Evolutionary conservation across 106 monocot genomes (phyloP).

Genomic region (Narthecium ossifragum): DNA sequence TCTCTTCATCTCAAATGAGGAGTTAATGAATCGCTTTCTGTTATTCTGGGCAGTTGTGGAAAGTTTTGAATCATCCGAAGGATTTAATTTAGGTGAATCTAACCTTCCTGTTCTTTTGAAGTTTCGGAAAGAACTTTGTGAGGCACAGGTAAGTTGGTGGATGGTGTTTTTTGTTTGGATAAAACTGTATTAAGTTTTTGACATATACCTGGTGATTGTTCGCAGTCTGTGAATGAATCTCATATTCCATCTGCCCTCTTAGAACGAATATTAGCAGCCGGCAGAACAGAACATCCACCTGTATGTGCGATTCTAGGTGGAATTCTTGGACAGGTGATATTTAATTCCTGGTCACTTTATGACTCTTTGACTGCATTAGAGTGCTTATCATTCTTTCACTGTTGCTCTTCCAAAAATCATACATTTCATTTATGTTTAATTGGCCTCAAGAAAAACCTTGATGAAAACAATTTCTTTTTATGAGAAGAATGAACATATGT

Average conservation of each 20-base stretch:
- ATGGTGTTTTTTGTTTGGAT: constrained; percentile 3
- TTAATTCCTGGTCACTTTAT: too few species aligned
- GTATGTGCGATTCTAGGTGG: constrained; percentile 90
- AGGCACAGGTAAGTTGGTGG: constrained; percentile 47
- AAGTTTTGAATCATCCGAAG: constrained; percentile 48
- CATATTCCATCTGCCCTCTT: constrained; percentile 44
- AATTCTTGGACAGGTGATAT: constrained; percentile 83
- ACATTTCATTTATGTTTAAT: too few species aligned
- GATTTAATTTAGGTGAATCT: constrained; percentile 41
- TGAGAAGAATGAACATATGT: too few species aligned
- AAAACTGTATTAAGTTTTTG: too few species aligned
- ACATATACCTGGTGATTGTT: constrained; percentile 5
- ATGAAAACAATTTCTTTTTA: too few species aligned
- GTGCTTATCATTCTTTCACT: too few species aligned
- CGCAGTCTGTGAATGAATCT: constrained; percentile 62
- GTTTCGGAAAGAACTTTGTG: constrained; percentile 61
- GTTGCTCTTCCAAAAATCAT: too few species aligned
- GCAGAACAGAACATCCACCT: constrained; percentile 66
- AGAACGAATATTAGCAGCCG: constrained; percentile 55
- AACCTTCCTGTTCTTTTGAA: constrained; percentile 58
- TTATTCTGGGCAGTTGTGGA: constrained; percentile 65
- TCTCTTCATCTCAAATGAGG: too few species aligned
- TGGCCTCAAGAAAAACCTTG: too few species aligned
- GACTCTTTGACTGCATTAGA: too few species aligned
- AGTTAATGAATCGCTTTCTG: neutral